Base-by-base conservation (phyloP, 2,329 filamentous ascomycete species). In the Sporothrix brasiliensis region DNA sequence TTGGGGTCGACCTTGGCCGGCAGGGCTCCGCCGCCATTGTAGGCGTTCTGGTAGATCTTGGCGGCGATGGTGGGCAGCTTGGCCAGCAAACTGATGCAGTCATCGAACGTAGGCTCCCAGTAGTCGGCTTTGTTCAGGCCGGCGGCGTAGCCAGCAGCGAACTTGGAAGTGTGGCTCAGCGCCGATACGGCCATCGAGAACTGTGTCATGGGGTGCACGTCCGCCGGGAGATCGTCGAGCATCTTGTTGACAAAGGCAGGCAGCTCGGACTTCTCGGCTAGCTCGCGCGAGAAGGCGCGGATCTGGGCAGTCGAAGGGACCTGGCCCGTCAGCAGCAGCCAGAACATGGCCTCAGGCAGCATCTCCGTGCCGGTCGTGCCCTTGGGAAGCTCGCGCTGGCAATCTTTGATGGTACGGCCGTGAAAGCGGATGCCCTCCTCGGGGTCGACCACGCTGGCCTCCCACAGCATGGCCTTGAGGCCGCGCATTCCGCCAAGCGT, bases 321-420 rank as follows among this genome's bases (percentile, higher is more conserved):
- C 81, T 96, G 87, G 72, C 95, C 95, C 11, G 95, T 99, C 76
- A 99, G 86, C 67, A 99, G 89, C 54, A 98, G 89, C 95, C 95
- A 99, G 87, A 99, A 99, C 95, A 99, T 99, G 81, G 94, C 90
- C 82, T 99, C 95, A 63, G 95, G 95, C 14, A 98, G 88, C 95
- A 98, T 99, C 83, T 98, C 94, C 6, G 93, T 96, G 77, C 94
- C 93, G 2, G 91, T 88, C 72, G 87, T 93, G 75, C 94, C 95
- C 85, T 97, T 98, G 79, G 95, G 94, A 19, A 98, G 89, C 80
- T 93, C 91, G 75, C 90, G 88, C 79, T 98, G 95, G 84, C 95
- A 99, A 79, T 99, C 94, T 83, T 97, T 97, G 85, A 99, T 99
- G 74, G 94, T 97, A 77, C 91, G 91, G 79, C 95, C 95, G 80